Evolutionary conservation across 2,329 filamentous ascomycete genomes (phyloP), one percentile per base, ranked within the genome.

Genomic region (Verticillium nubilum): DNA sequence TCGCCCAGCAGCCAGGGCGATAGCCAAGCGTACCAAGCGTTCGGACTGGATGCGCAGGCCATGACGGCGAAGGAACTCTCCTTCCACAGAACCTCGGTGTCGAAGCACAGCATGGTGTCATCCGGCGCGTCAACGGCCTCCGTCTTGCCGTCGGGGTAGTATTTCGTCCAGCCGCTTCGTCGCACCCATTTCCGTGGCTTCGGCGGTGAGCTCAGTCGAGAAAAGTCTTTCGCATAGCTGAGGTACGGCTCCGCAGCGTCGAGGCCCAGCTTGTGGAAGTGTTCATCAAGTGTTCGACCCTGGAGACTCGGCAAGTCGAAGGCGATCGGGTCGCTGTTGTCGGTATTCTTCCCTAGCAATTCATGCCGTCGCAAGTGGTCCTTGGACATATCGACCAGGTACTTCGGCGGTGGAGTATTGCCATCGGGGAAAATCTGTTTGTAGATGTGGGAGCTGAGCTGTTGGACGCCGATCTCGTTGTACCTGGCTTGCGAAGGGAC

Each of bases 41-140:
- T 93, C 0, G 91, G 88, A 66, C 92, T 92, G 19, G 88, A 90
- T 15, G 96, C 95, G 71, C 94, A 98, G 25, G 96, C 95, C 92
- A 99, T 98, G 60, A 97, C 92, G 0, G 96, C 92, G 73, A 92
- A 99, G 0, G 90, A 88, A 65, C 88, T 94, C 70, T 95, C 86
- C 71, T 96, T 96, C 84, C 89, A 99, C 88, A 99, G 88, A 54
- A 97, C 93, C 74, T 99, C 95, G 1, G 93, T 96, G 74, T 99
- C 95, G 67, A 99, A 99, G 37, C 90, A 93, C 58, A 98, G 78
- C 81, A 94, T 88, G 3, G 84, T 77, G 70, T 95, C 93, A 62
- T 94, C 81, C 0, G 96, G 95, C 10, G 86, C 85, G 62, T 89
- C 86, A 4, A 97, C 85, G 3, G 80, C 72, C 70, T 95, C 90